Percentiles rank a stretch among this genome's conserved stretches.
Evolutionary conservation across 176 grass and related monocot genomes (phyloP).

Genomic region (Eragrostis nindensis): DNA sequence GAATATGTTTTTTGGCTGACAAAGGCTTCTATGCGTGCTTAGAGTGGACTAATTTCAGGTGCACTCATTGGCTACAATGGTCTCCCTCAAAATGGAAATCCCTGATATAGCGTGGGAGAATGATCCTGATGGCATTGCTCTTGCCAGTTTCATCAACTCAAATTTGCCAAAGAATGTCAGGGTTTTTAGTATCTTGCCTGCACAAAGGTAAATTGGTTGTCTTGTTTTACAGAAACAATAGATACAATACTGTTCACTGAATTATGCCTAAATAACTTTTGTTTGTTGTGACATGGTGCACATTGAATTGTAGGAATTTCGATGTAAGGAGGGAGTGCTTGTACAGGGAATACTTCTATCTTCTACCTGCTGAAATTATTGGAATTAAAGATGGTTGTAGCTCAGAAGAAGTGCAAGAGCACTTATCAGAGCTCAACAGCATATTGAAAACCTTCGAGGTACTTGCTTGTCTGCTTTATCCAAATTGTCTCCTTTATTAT

Average conservation of each 20-base stretch:
- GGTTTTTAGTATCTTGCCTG: slow-evolving; percentile 91
- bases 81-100: slow-evolving; percentile 97
- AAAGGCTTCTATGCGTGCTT: slow-evolving; percentile 55
- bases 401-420: slow-evolving; percentile 63
- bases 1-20: slow-evolving; percentile 36
- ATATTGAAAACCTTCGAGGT: slow-evolving; percentile 86
- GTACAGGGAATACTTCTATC: slow-evolving; percentile 78
- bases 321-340: slow-evolving; percentile 90
- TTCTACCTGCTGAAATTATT: slow-evolving; percentile 92
- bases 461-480: slow-evolving; percentile 1
- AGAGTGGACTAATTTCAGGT: slow-evolving; percentile 70
- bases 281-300: background rate
- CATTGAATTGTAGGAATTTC: slow-evolving; percentile 65
- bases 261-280: slow-evolving; percentile 23
- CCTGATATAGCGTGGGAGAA: slow-evolving; percentile 79
- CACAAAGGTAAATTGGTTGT: slow-evolving; percentile 57
- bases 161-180: slow-evolving; percentile 77
- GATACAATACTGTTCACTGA: background rate
- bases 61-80: slow-evolving; percentile 88
- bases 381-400: slow-evolving; percentile 70
- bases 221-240: background rate
- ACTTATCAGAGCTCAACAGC: slow-evolving; percentile 70
- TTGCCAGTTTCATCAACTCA: slow-evolving; percentile 89
- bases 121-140: slow-evolving; percentile 69
- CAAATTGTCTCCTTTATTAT: background rate